Evolutionary conservation across 1,284 basidiomycete genomes (phyloP), one percentile per base, ranked within the genome.

Genomic region (Rhodotorula mucilaginosa): DNA sequence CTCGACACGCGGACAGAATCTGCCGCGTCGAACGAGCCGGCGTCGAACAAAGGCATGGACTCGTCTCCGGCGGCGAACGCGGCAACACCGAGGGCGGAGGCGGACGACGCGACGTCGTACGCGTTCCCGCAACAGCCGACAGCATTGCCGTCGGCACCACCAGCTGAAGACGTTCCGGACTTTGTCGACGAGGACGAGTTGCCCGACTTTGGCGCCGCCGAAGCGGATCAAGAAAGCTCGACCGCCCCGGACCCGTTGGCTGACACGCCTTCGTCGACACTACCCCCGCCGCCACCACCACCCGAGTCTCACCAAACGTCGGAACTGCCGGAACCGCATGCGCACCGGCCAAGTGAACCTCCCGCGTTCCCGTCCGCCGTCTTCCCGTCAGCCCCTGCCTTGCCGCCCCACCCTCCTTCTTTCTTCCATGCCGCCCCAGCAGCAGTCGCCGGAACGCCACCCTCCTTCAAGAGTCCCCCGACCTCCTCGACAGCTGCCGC

Each of bases 241-340:
- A 71, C 69, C 13, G 69, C 72, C 21, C 31, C 69, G 2, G 44
- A 1, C 21, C 31, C 19, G 26, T 13, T 13, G 47, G 7, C n/a
- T 6, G 26, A 5, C 7, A 26, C 47, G 46, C 10, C 68, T 16
- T 34, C 48, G 29, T n/a, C 49, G 44, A 59, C 23, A 26, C 46
- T 54, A 5, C 48, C 26, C 26, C 26, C 52, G 12, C 58, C 67
- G 10, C 58, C 47, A 29, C 18, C 62, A 16, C 18, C 62, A 16
- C 68, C 74, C 4, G 54, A 67, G n/a, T 68, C 71, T 19, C 72
- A 74, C 49, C 72, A 73, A 49, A 73, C 72, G 18, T 47, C 67
- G 21, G 29, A 48, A 4, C 67, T 75, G 21, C 64, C 66, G 12
- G 66, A 70, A 15, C 70, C 76, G 26, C 58, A 61, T 0, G 18